phyloP scores from a whole-genome alignment of 306 rosid species.

The Casuarina cunninghamiana region DNA sequence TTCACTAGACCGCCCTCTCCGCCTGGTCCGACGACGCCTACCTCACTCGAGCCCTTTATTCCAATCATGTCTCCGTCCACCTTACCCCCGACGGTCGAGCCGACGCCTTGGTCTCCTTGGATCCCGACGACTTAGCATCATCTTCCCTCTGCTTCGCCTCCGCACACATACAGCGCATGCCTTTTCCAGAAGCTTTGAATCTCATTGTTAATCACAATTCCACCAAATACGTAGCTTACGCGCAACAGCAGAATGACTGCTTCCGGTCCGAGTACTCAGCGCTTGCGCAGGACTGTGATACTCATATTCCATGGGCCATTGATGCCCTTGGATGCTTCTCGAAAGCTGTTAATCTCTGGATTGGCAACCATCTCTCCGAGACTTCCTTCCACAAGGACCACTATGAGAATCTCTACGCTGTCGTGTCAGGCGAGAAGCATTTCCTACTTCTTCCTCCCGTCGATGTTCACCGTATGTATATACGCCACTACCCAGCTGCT shows the following conservation, averaged over 20 bases:
- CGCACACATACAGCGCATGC: slow-evolving; percentile 30
- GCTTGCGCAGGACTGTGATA: slow-evolving; percentile 57
- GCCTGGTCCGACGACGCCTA: too few species aligned
- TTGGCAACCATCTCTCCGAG: slow-evolving; percentile 54
- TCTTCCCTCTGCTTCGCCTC: slow-evolving; percentile 44
- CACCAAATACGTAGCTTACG: slow-evolving; percentile 49
- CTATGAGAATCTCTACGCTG: slow-evolving; percentile 84
- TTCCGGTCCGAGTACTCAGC: slow-evolving; percentile 60
- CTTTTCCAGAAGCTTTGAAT: slow-evolving; percentile 33
- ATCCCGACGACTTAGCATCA: neutral
- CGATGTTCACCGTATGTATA: too few species aligned
- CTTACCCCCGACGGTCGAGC: too few species aligned
- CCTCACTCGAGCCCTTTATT: too few species aligned
- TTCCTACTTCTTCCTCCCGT: too few species aligned
- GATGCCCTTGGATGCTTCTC: slow-evolving; percentile 64
- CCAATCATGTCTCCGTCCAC: too few species aligned
- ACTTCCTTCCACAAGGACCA: slow-evolving; percentile 87
- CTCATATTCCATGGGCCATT: slow-evolving; percentile 64
- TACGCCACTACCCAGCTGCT: too few species aligned
- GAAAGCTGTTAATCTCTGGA: slow-evolving; percentile 84
- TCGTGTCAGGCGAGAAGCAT: too few species aligned
- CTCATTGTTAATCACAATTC: slow-evolving; percentile 24
- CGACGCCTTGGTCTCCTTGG: too few species aligned
- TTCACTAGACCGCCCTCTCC: too few species aligned
- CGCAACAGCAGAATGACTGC: slow-evolving; percentile 83